Percentiles rank a stretch among this genome's conserved stretches.
phyloP scores from a whole-genome alignment of 2,329 filamentous ascomycete species.

The Fusarium sp. region DNA sequence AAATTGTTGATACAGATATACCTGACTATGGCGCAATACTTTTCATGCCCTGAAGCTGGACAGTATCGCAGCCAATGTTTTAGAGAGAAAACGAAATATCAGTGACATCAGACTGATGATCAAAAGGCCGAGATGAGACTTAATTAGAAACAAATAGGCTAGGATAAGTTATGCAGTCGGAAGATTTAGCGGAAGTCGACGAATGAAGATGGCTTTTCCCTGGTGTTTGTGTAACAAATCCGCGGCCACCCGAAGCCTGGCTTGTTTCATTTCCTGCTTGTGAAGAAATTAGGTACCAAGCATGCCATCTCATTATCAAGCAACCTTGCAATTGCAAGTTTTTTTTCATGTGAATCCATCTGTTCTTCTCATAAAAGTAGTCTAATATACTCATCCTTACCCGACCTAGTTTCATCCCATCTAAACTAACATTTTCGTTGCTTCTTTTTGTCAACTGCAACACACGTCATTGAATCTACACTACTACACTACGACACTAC shows the following conservation, averaged over 20 bases:
- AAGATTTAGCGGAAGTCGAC: conserved; percentile 3
- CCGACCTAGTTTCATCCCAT: not conserved
- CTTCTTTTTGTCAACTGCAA: not conserved
- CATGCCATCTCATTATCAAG: not conserved
- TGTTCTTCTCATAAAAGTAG: not conserved
- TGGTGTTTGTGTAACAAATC: conserved; percentile 4
- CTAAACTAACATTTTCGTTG: not conserved
- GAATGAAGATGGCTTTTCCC: not conserved
- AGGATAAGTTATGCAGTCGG: conserved; percentile 22
- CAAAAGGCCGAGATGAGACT: not conserved
- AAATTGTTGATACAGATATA: not conserved
- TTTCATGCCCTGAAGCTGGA: not conserved
- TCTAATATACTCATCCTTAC: not conserved
- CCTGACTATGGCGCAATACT: not conserved
- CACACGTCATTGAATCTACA: not conserved
- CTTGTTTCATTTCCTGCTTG: conserved; percentile 23
- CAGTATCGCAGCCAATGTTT: not conserved
- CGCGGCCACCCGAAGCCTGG: conserved; percentile 22
- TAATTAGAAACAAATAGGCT: conserved; percentile 4
- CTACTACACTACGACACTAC: not conserved
- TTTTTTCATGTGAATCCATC: conserved; percentile 1
- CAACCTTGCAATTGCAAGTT: not conserved
- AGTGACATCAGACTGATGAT: conserved; percentile 18
- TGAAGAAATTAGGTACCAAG: conserved; percentile 21
- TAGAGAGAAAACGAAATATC: not conserved